phyloP scores from a whole-genome alignment of 176 grass and related monocot species.

The Chrysopogon serrulatus region DNA sequence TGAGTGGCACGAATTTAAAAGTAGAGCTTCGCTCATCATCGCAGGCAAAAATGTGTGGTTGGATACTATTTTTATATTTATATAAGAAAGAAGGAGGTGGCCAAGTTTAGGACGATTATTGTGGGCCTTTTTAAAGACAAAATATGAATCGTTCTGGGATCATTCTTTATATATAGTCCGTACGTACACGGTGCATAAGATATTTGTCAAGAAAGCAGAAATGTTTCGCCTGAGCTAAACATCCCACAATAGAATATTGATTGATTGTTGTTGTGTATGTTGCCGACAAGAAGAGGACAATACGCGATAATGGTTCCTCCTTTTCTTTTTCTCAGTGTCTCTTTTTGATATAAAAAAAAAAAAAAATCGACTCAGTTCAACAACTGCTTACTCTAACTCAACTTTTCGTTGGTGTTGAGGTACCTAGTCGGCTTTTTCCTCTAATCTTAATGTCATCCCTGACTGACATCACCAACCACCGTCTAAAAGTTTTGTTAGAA shows the following conservation, averaged over 20 bases:
- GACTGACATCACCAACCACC: no score
- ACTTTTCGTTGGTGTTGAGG: no score
- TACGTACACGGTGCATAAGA: neutral
- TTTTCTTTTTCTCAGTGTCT: neutral
- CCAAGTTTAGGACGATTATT: neutral
- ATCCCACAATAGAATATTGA: neutral
- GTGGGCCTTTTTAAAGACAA: neutral
- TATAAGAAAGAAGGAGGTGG: neutral
- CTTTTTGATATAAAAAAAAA: no score
- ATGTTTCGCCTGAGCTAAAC: neutral
- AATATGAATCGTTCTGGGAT: neutral
- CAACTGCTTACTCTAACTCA: no score
- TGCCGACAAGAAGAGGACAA: constrained; percentile 11
- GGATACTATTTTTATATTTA: neutral
- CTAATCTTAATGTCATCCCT: no score
- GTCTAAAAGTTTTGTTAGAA: no score
- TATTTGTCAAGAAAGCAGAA: neutral
- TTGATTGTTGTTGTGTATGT: neutral
- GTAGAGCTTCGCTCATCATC: neutral
- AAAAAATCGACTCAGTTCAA: no score
- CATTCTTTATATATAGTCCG: neutral
- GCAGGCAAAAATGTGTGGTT: neutral
- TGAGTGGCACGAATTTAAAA: neutral
- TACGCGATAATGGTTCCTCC: neutral
- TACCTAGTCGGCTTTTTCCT: no score